These are phyloP conservation scores for Suillus americanus DNA, from an alignment of 768 basidiomycete species.

Conservation along the genomic window DNA sequence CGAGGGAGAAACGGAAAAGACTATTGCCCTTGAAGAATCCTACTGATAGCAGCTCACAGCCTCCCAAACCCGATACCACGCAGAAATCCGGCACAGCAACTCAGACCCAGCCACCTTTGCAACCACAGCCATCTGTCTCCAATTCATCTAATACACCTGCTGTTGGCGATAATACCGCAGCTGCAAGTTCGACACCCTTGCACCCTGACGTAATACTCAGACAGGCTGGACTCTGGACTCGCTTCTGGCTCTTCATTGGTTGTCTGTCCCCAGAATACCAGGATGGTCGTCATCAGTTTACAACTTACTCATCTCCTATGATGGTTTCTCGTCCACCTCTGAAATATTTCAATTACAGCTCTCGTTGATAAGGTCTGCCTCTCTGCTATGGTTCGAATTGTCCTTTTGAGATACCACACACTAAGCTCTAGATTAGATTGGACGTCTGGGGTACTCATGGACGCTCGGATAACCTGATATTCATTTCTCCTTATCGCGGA, in stretches of 20 bases:
- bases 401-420: not conserved
- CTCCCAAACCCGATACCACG: no score
- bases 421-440: not conserved
- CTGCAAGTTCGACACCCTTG: not conserved
- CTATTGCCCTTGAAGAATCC: no score
- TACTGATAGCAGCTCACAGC: no score
- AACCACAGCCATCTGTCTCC: not conserved
- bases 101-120: no score
- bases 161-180: not conserved
- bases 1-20: not conserved
- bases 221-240: not conserved
- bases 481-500: no score
- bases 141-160: not conserved
- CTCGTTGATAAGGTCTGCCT: not conserved
- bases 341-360: not conserved
- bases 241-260: not conserved
- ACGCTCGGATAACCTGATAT: no score
- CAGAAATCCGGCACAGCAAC: no score
- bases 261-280: not conserved
- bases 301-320: no score
- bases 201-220: not conserved
- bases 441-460: no score
- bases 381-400: not conserved
- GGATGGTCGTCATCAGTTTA: not conserved
- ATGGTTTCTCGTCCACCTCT: no score